Percentiles rank a stretch among this genome's conserved stretches.
Conservation (phyloP, 129 eudicot genomes). For the Dittrichia graveolens region DNA sequence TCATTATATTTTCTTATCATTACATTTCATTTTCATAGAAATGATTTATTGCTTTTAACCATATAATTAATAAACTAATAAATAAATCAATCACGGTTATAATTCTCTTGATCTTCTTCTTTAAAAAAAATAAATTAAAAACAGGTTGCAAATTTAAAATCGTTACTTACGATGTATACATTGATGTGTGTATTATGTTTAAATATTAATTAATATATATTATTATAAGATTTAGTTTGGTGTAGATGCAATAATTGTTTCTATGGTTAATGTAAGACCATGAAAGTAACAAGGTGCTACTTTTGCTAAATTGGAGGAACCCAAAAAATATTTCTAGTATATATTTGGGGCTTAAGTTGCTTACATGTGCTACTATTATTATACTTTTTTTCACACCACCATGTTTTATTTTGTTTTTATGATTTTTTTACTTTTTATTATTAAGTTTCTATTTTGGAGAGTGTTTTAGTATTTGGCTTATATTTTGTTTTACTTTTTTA, state of each 20-base stretch:
- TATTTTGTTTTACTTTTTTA: too few relatives aligned
- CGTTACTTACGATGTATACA: constrained; percentile 28
- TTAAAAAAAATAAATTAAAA: background rate
- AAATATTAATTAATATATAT: constrained; percentile 3
- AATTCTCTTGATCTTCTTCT: constrained; percentile 16
- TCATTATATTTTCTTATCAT: constrained; percentile 14
- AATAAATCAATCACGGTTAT: constrained; percentile 1
- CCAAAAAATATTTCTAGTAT: constrained; percentile 28
- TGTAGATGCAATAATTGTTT: constrained; percentile 34
- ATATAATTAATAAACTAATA: constrained; percentile 10
- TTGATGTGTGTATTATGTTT: constrained; percentile 19
- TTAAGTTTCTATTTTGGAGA: background rate
- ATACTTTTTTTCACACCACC: constrained; percentile 33
- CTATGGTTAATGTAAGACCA: constrained; percentile 28
- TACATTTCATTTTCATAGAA: constrained; percentile 15
- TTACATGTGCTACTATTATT: constrained; percentile 40
- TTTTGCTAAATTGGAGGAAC: constrained; percentile 51
- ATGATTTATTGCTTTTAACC: constrained; percentile 23
- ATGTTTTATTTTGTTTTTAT: constrained; percentile 29
- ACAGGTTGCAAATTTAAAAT: background rate
- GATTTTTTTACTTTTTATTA: constrained; percentile 2
- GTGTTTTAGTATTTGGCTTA: background rate
- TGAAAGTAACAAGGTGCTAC: constrained; percentile 46
- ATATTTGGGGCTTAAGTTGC: constrained; percentile 28
- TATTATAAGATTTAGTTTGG: constrained; percentile 20